Evolutionary conservation across 768 basidiomycete species (phyloP).

Genomic region (Pleurotus eryngii): DNA sequence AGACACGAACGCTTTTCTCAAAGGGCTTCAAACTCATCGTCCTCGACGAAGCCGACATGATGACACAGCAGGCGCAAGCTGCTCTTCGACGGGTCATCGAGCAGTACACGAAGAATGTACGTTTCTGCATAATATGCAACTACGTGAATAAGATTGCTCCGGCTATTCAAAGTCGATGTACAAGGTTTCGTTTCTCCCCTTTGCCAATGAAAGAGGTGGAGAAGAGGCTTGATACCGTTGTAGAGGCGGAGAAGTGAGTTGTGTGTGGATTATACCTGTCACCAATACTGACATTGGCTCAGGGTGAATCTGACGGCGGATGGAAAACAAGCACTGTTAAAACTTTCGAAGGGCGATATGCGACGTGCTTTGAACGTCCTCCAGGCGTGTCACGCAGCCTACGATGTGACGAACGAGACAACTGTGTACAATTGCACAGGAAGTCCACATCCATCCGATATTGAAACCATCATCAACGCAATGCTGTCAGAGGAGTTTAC

Average conservation of each 20-base stretch:
- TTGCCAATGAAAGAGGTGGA: constrained; percentile 83
- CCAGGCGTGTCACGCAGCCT: constrained; percentile 98
- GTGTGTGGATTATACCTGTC: background rate
- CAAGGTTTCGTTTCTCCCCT: constrained; percentile 95
- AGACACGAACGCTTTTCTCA: constrained; percentile 86
- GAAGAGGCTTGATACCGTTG: constrained; percentile 72
- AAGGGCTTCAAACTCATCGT: constrained; percentile 98
- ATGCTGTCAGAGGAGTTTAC: constrained; percentile 98
- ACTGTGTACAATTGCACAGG: constrained; percentile 98
- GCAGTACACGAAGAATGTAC: constrained; percentile 97
- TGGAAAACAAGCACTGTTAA: constrained; percentile 85
- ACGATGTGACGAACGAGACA: constrained; percentile 81
- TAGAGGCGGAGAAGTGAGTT: constrained; percentile 79
- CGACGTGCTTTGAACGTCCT: constrained; percentile 92
- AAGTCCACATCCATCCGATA: constrained; percentile 92
- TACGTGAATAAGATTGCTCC: constrained; percentile 99
- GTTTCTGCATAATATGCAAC: constrained; percentile 99
- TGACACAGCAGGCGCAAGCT: constrained; percentile 97
- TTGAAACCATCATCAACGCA: constrained; percentile 87
- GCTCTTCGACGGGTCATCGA: constrained; percentile 97
- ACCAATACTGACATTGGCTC: background rate
- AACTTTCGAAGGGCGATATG: constrained; percentile 98
- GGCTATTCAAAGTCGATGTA: constrained; percentile 98
- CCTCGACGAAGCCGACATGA: constrained; percentile 99
- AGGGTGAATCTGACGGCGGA: constrained; percentile 87